Percentiles rank a stretch among this genome's conserved stretches.
Conservation (phyloP, 2,329 filamentous ascomycete genomes). For the Cladophialophora yegresii region DNA sequence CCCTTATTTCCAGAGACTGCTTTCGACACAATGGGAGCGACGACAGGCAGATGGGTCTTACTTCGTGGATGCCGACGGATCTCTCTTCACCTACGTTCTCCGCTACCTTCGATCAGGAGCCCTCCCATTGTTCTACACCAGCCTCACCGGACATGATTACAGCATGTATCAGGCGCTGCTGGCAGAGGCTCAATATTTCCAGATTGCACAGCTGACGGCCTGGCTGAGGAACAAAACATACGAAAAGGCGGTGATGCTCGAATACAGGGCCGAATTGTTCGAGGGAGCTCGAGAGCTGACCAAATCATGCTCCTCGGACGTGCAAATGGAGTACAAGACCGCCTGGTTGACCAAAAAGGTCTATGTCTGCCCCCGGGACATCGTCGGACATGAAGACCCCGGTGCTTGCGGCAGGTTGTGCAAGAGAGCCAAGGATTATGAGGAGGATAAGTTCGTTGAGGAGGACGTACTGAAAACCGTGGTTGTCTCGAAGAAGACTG, state of each 20-base stretch:
- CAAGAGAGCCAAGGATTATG: not conserved
- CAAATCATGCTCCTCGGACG: not conserved
- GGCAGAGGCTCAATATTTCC: conserved; percentile 43
- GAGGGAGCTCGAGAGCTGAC: not conserved
- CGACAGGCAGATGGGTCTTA: conserved; percentile 39
- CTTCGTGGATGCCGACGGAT: conserved; percentile 46
- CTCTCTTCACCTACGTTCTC: conserved; percentile 44
- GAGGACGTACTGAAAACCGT: not conserved
- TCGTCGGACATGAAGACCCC: not conserved
- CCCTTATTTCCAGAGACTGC: conserved; percentile 8
- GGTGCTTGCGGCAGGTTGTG: not conserved
- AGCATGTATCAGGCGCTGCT: conserved; percentile 42
- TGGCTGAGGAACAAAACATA: conserved; percentile 16
- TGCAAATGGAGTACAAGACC: not conserved
- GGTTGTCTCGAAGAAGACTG: not conserved
- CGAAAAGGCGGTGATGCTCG: conserved; percentile 13
- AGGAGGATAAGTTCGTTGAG: not conserved
- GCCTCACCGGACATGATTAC: conserved; percentile 41
- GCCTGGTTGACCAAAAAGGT: not conserved
- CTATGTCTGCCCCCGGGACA: not conserved
- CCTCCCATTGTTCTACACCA: conserved; percentile 43
- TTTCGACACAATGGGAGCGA: conserved; percentile 8
- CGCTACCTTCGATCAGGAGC: conserved; percentile 42
- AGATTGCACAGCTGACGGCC: conserved; percentile 7
- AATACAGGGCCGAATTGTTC: not conserved